Conservation (phyloP, 2,329 filamentous ascomycete species). For the Aspergillus brunneoviolaceus region DNA sequence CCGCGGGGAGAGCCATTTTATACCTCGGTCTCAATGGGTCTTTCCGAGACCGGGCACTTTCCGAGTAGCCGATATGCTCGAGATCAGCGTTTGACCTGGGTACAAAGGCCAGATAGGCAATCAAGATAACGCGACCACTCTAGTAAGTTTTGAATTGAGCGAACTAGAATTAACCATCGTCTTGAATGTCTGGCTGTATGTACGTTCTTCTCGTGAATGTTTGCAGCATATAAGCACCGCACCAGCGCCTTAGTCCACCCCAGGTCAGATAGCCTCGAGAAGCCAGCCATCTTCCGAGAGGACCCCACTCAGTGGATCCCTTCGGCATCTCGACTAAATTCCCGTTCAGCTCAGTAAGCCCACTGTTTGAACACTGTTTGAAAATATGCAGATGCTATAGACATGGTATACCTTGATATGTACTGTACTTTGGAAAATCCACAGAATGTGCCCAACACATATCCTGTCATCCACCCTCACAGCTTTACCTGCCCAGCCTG, state of each 20-base stretch:
- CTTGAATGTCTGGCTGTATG: too few species aligned
- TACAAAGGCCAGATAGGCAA: neutral
- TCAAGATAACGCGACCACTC: too few species aligned
- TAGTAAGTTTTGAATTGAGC: too few species aligned
- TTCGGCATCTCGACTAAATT: neutral
- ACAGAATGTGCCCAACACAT: neutral
- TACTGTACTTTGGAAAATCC: neutral
- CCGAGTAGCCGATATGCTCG: neutral
- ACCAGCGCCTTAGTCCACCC: too few species aligned
- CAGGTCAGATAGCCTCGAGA: neutral
- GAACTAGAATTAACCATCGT: too few species aligned
- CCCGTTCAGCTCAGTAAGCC: neutral
- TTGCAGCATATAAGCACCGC: neutral
- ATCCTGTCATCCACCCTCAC: slow-evolving; percentile 36
- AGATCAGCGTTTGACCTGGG: neutral
- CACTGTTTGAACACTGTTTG: too few species aligned
- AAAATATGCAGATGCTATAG: neutral
- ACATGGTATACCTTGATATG: neutral
- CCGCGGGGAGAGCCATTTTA: neutral
- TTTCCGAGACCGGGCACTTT: neutral
- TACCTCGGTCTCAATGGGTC: neutral
- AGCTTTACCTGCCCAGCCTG: slow-evolving; percentile 69
- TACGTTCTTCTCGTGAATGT: too few species aligned
- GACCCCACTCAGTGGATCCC: neutral
- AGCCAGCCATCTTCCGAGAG: neutral